These are phyloP conservation scores for Aspergillus cavernicola DNA, from an alignment of 495 filamentous ascomycete species.

Conservation along the genomic window DNA sequence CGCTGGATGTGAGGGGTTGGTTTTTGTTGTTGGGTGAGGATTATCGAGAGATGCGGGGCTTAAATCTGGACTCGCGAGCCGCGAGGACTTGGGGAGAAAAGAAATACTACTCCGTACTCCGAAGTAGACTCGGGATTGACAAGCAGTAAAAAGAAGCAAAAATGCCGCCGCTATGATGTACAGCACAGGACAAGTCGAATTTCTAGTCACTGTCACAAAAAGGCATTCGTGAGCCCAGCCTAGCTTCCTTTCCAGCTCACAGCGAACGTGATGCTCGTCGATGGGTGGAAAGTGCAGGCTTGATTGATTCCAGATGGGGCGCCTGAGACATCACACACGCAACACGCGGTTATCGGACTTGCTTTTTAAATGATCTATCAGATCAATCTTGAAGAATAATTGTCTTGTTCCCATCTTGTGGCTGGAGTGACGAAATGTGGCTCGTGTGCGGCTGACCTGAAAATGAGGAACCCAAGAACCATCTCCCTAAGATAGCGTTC, in stretches of 20 bases:
- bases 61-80: background rate
- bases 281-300: background rate
- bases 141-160: background rate
- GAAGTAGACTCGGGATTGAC: background rate
- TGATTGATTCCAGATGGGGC: background rate
- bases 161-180: background rate
- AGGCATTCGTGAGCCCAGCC: background rate
- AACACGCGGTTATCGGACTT: too few relatives aligned
- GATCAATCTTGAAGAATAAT: background rate
- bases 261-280: background rate
- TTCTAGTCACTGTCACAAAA: conserved; percentile 5
- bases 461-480: too few relatives aligned
- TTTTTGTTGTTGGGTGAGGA: background rate
- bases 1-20: background rate
- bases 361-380: background rate
- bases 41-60: background rate
- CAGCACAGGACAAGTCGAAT: background rate
- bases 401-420: conserved; percentile 5
- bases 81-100: background rate
- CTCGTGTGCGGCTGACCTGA: conserved; percentile 5
- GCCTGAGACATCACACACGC: background rate
- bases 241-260: background rate
- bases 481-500: too few relatives aligned
- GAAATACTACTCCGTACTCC: background rate
- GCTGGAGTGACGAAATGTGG: conserved; percentile 12